These are phyloP conservation scores for Herpetomonas tarakana DNA, from an alignment of 208 protist genomes.

Conservation along the genomic window DNA sequence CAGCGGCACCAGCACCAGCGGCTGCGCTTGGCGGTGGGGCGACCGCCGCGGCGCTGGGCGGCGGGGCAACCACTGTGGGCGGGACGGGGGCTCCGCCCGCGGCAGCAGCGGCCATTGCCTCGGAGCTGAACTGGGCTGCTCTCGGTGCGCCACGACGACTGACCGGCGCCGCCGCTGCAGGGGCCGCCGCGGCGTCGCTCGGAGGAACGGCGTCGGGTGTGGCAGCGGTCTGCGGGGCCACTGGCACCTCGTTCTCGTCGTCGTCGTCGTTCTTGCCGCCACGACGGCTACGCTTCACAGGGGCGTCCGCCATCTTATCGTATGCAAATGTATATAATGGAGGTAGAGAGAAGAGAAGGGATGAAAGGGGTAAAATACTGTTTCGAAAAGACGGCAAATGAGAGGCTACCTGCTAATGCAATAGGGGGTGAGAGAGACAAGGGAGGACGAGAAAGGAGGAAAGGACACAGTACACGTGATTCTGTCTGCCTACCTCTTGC, in stretches of 20 bases:
- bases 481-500: too few relatives aligned
- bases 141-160: neutral
- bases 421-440: neutral
- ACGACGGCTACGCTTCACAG: conserved; percentile 6
- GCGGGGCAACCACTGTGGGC: neutral
- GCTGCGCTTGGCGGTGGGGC: neutral
- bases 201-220: neutral
- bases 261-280: conserved; percentile 14
- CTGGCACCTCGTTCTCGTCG: conserved; percentile 5
- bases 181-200: conserved; percentile 6
- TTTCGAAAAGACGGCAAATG: conserved; percentile 1
- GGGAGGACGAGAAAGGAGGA: neutral
- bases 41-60: conserved; percentile 4
- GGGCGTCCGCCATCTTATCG: conserved; percentile 4
- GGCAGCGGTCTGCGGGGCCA: neutral
- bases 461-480: too few relatives aligned
- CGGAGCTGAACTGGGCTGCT: conserved; percentile 1
- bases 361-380: too few relatives aligned
- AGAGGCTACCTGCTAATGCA: neutral
- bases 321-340: conserved; percentile 11
- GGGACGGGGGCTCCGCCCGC: conserved; percentile 9
- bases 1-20: conserved; percentile 5
- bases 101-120: conserved; percentile 3
- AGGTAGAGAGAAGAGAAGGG: conserved; percentile 6
- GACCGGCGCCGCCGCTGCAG: conserved; percentile 13